phyloP scores from a whole-genome alignment of 306 rosid genomes.

The Citrullus colocynthis region DNA sequence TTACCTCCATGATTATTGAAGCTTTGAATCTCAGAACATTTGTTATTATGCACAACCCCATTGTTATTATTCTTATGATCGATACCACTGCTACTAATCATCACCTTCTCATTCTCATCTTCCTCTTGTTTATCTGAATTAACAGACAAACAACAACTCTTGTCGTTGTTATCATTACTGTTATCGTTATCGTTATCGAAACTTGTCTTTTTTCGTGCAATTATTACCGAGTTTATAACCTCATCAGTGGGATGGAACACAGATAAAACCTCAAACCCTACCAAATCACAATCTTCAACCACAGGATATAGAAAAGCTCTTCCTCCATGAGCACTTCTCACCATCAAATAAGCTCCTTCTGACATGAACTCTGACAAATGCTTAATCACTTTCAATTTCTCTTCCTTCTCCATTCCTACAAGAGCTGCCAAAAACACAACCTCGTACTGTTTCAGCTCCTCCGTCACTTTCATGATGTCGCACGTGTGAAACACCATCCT shows the following conservation, averaged over 20 bases:
- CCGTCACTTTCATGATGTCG: slow-evolving; percentile 43
- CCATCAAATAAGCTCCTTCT: slow-evolving; percentile 54
- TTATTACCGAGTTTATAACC: slow-evolving; percentile 59
- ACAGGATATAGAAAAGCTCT: slow-evolving; percentile 81
- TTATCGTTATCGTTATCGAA: neutral
- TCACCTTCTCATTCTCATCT: slow-evolving; percentile 18
- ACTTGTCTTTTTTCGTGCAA: slow-evolving; percentile 33
- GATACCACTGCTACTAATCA: neutral
- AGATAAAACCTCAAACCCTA: slow-evolving; percentile 62
- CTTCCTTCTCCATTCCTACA: slow-evolving; percentile 70
- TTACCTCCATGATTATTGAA: slow-evolving; percentile 49
- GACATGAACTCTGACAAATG: slow-evolving; percentile 62
- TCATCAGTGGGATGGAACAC: slow-evolving; percentile 77
- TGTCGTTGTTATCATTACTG: neutral
- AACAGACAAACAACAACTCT: no score
- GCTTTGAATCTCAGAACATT: slow-evolving; percentile 46
- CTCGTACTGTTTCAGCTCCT: slow-evolving; percentile 36
- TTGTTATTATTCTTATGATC: neutral
- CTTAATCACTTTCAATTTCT: slow-evolving; percentile 32
- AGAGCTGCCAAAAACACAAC: slow-evolving; percentile 81
- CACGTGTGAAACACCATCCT: slow-evolving; percentile 57
- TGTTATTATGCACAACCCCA: slow-evolving; percentile 21
- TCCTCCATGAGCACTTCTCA: slow-evolving; percentile 89
- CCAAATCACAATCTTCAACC: slow-evolving; percentile 46
- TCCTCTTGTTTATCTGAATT: no score